Base-by-base conservation (phyloP, 495 filamentous ascomycete species). In the Penicillium angulare region DNA sequence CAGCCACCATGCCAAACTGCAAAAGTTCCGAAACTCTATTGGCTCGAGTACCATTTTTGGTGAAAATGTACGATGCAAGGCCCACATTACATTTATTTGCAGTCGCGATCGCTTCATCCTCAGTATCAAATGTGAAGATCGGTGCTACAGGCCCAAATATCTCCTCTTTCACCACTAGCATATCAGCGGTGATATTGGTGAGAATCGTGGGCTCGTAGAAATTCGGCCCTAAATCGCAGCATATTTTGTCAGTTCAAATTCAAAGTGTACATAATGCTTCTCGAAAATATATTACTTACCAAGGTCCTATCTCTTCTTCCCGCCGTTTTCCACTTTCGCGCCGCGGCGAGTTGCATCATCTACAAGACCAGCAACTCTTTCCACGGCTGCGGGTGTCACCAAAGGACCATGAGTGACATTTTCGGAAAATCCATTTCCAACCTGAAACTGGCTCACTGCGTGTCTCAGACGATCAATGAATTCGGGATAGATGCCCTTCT, bases 91-190 rank as follows among this genome's bases (percentile, higher is more conserved):
- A 72, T 9, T 74, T 55, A 63, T 91, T 90, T 3, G 87, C 87
- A 32, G 88, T 64, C 40, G 77, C 71, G 20, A 91, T 79, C 2
- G 88, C 87, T 58, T 92, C 87, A 40, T 84, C 78, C 63, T 91
- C 88, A 0, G 80, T 87, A 12, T 82, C 75, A 55, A 92, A 92
- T 10, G 75, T 75, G 61, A 87, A 89, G 3, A 91, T 58, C 1
- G 80, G 86, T 0, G 86, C 86, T 7, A 91, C 78, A 16, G 88
- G 88, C 4, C 87, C 88, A 62, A 92, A 92, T 0, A 87, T 92
- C 67, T 91, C 88, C 58, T 91, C 88, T 5, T 58, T 60, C 13
- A 85, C 78, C 29, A 90, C 71, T 26, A 73, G 75, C 87, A 91
- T 91, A 12, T 86, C 79, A 31, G 67, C 71, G 5, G 75, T 89